Percentiles rank a stretch among this genome's conserved stretches.
Conservation (phyloP, 202 grass and related monocot species). For the Eragrostis tef region DNA sequence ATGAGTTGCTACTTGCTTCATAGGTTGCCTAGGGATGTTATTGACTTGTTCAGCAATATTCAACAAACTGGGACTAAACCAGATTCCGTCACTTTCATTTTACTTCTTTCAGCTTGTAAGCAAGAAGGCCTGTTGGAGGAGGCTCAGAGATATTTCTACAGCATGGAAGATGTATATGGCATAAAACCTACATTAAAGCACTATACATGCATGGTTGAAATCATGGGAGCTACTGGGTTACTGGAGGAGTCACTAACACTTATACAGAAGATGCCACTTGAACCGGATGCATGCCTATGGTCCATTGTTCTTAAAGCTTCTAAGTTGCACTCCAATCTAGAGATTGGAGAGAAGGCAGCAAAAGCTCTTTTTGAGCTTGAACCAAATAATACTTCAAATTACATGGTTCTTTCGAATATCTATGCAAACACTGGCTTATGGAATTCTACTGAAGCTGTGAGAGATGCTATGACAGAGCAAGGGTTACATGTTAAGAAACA, state of each 20-base stretch:
- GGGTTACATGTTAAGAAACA: conserved; percentile 56
- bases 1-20: conserved; percentile 62
- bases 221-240: conserved; percentile 63
- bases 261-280: conserved; percentile 62
- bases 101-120: conserved; percentile 73
- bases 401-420: conserved; percentile 64
- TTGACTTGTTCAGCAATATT: conserved; percentile 51
- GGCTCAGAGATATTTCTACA: conserved; percentile 58
- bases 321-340: conserved; percentile 65
- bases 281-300: conserved; percentile 74
- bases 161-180: conserved; percentile 62
- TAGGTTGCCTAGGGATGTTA: conserved; percentile 55
- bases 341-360: conserved; percentile 63
- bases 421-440: conserved; percentile 61
- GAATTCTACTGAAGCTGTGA: conserved; percentile 58
- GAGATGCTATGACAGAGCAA: conserved; percentile 53
- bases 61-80: conserved; percentile 54
- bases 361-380: conserved; percentile 72
- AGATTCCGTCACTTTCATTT: conserved; percentile 64
- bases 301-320: conserved; percentile 71
- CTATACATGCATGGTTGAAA: conserved; percentile 74
- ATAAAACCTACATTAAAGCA: conserved; percentile 70
- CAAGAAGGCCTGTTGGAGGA: conserved; percentile 62
- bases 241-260: conserved; percentile 59
- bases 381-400: conserved; percentile 67